These are phyloP conservation scores for Royoungia palumana DNA, from an alignment of 768 basidiomycete species.

Conservation along the genomic window DNA sequence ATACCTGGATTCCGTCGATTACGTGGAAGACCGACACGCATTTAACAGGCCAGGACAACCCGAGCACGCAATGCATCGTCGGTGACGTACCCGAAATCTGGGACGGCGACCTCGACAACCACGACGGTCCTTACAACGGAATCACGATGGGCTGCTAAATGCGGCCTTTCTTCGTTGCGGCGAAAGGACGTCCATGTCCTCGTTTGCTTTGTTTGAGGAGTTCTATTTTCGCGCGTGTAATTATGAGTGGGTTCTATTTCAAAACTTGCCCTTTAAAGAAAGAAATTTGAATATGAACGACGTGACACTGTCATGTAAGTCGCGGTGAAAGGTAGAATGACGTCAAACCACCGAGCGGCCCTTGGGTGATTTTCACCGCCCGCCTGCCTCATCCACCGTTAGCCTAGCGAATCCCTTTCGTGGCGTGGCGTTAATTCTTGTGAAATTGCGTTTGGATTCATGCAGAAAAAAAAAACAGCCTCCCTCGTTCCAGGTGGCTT, in stretches of 20 bases:
- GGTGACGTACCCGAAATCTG: slow-evolving; percentile 40
- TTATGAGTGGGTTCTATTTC: no score
- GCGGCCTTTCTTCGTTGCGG: background rate
- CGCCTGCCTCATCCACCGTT: no score
- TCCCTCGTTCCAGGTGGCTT: background rate
- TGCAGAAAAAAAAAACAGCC: background rate
- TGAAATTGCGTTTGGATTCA: no score
- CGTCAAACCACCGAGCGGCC: no score
- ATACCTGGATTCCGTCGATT: background rate
- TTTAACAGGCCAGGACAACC: slow-evolving; percentile 53
- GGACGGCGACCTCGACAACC: slow-evolving; percentile 39
- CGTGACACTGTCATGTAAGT: no score
- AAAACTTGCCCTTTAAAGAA: no score
- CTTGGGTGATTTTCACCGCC: no score
- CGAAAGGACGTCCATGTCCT: no score
- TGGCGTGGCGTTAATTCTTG: background rate
- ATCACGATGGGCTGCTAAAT: slow-evolving; percentile 26
- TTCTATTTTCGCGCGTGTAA: no score
- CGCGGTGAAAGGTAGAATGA: no score
- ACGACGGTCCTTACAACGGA: slow-evolving; percentile 40
- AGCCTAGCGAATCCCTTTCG: background rate
- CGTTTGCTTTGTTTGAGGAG: no score
- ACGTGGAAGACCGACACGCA: background rate
- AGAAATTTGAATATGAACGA: no score
- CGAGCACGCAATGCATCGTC: slow-evolving; percentile 32